Evolutionary conservation across 495 filamentous ascomycete genomes (phyloP).

Genomic region (Acidiella bohemica): DNA sequence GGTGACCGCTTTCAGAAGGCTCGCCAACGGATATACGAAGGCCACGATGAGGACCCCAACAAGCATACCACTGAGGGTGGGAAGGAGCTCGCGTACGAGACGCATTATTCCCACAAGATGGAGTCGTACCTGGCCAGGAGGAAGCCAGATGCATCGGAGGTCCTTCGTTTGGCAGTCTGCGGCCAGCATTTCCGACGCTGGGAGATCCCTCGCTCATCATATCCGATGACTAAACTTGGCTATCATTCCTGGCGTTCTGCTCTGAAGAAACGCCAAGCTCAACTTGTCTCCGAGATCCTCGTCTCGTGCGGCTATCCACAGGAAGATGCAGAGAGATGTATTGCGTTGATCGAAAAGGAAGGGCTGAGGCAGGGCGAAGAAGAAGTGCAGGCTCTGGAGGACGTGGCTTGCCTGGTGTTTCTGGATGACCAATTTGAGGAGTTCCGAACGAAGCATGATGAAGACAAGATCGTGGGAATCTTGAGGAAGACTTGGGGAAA

Average conservation of each 20-base stretch:
- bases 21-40: slow-evolving; percentile 53
- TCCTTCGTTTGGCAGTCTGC: slow-evolving; percentile 57
- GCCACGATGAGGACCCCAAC: slow-evolving; percentile 57
- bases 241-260: slow-evolving; percentile 64
- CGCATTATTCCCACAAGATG: slow-evolving; percentile 69
- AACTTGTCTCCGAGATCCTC: slow-evolving; percentile 43
- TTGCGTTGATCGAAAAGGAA: slow-evolving; percentile 51
- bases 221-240: slow-evolving; percentile 54
- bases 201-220: slow-evolving; percentile 58
- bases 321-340: slow-evolving; percentile 42
- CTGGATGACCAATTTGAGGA: slow-evolving; percentile 70
- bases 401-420: slow-evolving; percentile 77
- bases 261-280: slow-evolving; percentile 57
- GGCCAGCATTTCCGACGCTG: slow-evolving; percentile 74
- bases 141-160: slow-evolving; percentile 43
- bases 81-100: slow-evolving; percentile 50
- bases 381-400: slow-evolving; percentile 62
- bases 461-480: slow-evolving; percentile 62
- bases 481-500: slow-evolving; percentile 74
- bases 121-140: slow-evolving; percentile 48
- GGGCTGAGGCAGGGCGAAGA: slow-evolving; percentile 42
- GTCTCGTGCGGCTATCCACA: slow-evolving; percentile 35
- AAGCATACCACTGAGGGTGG: slow-evolving; percentile 29
- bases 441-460: slow-evolving; percentile 53
- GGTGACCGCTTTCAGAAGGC: slow-evolving; percentile 31